A percentile compares a stretch with the other conserved stretches of the same genome.
These are phyloP conservation scores for Colletotrichum graminicola DNA, from an alignment of 2,329 filamentous ascomycete species.

Conservation along the genomic window DNA sequence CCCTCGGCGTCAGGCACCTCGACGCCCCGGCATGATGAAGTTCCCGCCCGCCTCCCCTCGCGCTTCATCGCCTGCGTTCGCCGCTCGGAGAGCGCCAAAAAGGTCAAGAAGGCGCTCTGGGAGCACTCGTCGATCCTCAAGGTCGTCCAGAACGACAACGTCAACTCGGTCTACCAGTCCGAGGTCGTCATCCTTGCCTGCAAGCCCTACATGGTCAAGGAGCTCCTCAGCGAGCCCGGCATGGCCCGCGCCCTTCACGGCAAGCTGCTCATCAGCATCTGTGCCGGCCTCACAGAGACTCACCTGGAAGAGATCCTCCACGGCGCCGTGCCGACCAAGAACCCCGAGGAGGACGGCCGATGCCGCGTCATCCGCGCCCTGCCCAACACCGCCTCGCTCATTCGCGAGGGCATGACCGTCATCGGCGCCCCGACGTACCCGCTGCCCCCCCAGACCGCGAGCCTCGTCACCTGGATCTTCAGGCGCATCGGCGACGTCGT, in stretches of 20 bases:
- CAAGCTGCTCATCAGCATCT: constrained; percentile 86
- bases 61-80: constrained; percentile 87
- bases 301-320: constrained; percentile 77
- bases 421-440: constrained; percentile 74
- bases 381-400: constrained; percentile 85
- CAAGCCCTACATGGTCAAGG: constrained; percentile 81
- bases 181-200: constrained; percentile 84
- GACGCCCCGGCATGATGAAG: constrained; percentile 57
- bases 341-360: constrained; percentile 59
- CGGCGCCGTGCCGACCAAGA: constrained; percentile 62
- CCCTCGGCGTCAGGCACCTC: constrained; percentile 53
- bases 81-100: constrained; percentile 75
- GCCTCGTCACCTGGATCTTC: constrained; percentile 82
- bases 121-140: constrained; percentile 72
- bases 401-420: constrained; percentile 86
- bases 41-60: constrained; percentile 72
- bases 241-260: constrained; percentile 80
- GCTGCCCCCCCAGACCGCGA: constrained; percentile 64
- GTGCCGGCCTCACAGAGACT: constrained; percentile 78
- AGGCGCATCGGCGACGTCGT: constrained; percentile 78
- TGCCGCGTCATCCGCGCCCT: constrained; percentile 82
- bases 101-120: constrained; percentile 74
- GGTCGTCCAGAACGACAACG: constrained; percentile 79
- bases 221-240: constrained; percentile 75
- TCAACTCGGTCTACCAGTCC: constrained; percentile 73